Base-by-base conservation (phyloP, 768 basidiomycete species). In the Amanita jacksonii region DNA sequence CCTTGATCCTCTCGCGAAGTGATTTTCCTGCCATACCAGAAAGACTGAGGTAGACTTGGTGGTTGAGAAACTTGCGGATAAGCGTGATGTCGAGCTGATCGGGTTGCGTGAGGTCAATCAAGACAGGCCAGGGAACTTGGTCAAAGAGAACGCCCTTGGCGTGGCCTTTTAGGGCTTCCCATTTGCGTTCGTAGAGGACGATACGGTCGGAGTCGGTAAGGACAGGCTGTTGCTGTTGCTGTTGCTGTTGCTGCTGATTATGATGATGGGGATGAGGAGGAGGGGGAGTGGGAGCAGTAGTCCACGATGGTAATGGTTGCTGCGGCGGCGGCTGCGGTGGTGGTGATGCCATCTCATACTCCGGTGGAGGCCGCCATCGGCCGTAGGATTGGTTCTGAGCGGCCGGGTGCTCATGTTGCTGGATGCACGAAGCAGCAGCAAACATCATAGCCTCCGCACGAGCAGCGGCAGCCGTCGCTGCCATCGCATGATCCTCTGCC, bases 101-200 rank as follows among this genome's bases (percentile, higher is more conserved):
- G 8, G 57, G 50, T 13, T 53, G 15, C 16, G 41, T 31, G 34
- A 56, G 37, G 15, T 40, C 31, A 25, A 34, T 25, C 13, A 73
- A 53, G 24, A 64, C 43, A 0, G 74, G 72, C 73, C 73, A 74
- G 8, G 73, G 72, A 40, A 75, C 48, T 39, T 67, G 56, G 18
- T 35, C 37, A 46, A 65, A 62, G 8, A 52, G 15, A 44, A 65
- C 46, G 0, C 56, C 22, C 1, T 38, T n/a, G 10, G 46, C 41
- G 25, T 19, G 52, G 4, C 46, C 47, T 45, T 58, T 62, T 42
- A 69, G 60, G 12, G 56, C 56, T 20, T 53, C 50, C 69, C 69
- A 70, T 43, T 64, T 66, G 33, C 16, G 52, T n/a, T 63, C 59
- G 45, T 67, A 67, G 5, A 57, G 0, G 12, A 28, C 24, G 43